A percentile compares a stretch with the other conserved stretches of the same genome.
These are phyloP conservation scores for Chrysopogon serrulatus DNA, from an alignment of 176 grass and related monocot species.

Conservation along the genomic window DNA sequence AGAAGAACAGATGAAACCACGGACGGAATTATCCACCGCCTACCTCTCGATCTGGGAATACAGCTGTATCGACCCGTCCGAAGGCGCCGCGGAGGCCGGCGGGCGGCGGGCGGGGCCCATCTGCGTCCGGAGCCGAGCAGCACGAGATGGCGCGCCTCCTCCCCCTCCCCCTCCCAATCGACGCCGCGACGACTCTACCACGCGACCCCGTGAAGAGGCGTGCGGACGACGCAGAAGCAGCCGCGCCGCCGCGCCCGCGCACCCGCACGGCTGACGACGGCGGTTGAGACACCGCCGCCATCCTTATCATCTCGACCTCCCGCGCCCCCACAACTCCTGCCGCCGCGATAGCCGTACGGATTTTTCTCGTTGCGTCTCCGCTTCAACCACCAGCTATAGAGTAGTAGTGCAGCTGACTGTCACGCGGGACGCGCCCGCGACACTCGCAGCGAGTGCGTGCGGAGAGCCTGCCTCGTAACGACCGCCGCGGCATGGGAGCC, in stretches of 20 bases:
- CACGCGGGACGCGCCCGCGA: constrained; percentile 24
- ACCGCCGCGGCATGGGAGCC: neutral
- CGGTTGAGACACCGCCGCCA: constrained; percentile 11
- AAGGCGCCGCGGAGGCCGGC: constrained; percentile 4
- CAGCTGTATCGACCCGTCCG: constrained; percentile 69
- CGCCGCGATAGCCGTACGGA: neutral
- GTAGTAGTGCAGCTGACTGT: constrained; percentile 13
- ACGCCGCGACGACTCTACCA: neutral
- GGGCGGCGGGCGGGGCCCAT: neutral
- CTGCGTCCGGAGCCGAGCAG: constrained; percentile 22
- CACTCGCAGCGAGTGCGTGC: neutral
- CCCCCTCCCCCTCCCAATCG: neutral
- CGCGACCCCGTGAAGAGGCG: neutral
- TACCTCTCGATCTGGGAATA: constrained; percentile 97
- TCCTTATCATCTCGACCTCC: constrained; percentile 43
- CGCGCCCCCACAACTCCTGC: neutral
- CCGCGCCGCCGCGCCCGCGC: neutral
- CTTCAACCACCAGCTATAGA: constrained; percentile 13
- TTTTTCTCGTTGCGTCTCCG: constrained; percentile 17
- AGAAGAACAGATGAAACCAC: neutral
- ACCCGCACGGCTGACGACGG: constrained; percentile 6
- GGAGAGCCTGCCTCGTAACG: neutral
- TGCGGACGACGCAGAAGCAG: neutral
- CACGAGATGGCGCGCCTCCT: constrained; percentile 11
- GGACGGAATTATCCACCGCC: neutral